A percentile compares a stretch with the other conserved stretches of the same genome.
These are phyloP conservation scores for Penicillium sp. DNA, from an alignment of 2,329 filamentous ascomycete species.

Conservation along the genomic window DNA sequence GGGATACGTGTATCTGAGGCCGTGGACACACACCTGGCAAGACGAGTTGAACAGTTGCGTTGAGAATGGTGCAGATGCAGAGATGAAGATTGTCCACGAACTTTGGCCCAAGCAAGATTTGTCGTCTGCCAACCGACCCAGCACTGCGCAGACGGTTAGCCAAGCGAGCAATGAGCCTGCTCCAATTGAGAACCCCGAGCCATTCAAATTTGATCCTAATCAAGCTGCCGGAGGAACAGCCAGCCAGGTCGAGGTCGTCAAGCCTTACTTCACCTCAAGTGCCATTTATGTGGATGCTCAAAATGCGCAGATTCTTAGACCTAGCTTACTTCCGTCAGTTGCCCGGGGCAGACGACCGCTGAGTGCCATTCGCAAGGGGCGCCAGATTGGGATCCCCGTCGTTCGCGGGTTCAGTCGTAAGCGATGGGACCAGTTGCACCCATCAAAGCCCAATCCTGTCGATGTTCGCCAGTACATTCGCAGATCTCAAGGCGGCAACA, in stretches of 20 bases:
- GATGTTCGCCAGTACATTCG: conserved; percentile 47
- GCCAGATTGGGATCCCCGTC: conserved; percentile 82
- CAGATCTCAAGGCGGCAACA: conserved; percentile 38
- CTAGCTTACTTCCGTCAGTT: conserved; percentile 78
- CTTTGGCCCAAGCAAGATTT: conserved; percentile 70
- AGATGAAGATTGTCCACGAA: conserved; percentile 84
- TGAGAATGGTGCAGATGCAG: conserved; percentile 83
- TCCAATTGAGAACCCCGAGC: conserved; percentile 18
- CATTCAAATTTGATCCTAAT: conserved; percentile 37
- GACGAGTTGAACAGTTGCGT: conserved; percentile 89
- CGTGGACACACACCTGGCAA: conserved; percentile 89
- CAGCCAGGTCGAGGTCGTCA: conserved; percentile 50
- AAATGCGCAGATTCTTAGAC: conserved; percentile 82
- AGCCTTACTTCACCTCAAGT: conserved; percentile 71
- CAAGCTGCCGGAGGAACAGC: conserved; percentile 43
- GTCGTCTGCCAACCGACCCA: conserved; percentile 37
- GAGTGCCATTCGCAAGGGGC: conserved; percentile 79
- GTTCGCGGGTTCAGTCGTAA: conserved; percentile 82
- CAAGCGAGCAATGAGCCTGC: conserved; percentile 19
- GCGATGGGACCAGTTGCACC: conserved; percentile 74
- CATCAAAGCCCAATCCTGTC: conserved; percentile 46
- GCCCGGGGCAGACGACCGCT: conserved; percentile 83
- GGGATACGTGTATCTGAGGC: conserved; percentile 83
- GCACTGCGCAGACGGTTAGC: conserved; percentile 41
- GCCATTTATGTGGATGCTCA: conserved; percentile 81